Conservation (phyloP, 2,329 filamentous ascomycete genomes). For the Epichloe baconii region DNA sequence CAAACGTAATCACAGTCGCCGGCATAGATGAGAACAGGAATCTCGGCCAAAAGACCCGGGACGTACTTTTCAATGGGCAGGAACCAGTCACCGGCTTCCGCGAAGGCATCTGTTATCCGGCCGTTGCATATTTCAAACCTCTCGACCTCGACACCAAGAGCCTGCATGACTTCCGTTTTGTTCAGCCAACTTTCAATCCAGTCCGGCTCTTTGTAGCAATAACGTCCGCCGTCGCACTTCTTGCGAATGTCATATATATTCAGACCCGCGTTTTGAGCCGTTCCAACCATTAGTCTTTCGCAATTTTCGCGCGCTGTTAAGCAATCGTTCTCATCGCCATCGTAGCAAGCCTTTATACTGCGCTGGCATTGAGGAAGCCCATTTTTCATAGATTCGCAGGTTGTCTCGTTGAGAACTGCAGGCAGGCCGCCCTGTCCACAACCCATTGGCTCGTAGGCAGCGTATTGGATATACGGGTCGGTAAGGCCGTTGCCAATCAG, state of each 20-base stretch:
- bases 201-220: constrained; percentile 86
- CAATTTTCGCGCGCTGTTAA: constrained; percentile 96
- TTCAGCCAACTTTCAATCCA: constrained; percentile 86
- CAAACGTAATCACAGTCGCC: constrained; percentile 82
- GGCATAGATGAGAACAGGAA: constrained; percentile 89
- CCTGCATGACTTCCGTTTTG: constrained; percentile 67
- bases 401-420: constrained; percentile 62
- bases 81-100: constrained; percentile 93
- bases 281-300: constrained; percentile 89
- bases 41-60: constrained; percentile 72
- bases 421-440: constrained; percentile 92
- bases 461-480: constrained; percentile 86
- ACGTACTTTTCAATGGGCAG: constrained; percentile 87
- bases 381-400: constrained; percentile 86
- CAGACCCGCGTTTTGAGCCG: constrained; percentile 84
- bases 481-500: constrained; percentile 95
- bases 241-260: constrained; percentile 93
- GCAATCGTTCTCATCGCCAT: constrained; percentile 78
- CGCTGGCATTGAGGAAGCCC: constrained; percentile 78
- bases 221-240: constrained; percentile 75
- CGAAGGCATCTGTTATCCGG: constrained; percentile 85
- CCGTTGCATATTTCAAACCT: constrained; percentile 92
- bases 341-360: constrained; percentile 85
- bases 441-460: constrained; percentile 93
- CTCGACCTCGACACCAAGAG: constrained; percentile 77